Base-by-base conservation (phyloP, 106 monocot genomes). In the Chionographis japonica region DNA sequence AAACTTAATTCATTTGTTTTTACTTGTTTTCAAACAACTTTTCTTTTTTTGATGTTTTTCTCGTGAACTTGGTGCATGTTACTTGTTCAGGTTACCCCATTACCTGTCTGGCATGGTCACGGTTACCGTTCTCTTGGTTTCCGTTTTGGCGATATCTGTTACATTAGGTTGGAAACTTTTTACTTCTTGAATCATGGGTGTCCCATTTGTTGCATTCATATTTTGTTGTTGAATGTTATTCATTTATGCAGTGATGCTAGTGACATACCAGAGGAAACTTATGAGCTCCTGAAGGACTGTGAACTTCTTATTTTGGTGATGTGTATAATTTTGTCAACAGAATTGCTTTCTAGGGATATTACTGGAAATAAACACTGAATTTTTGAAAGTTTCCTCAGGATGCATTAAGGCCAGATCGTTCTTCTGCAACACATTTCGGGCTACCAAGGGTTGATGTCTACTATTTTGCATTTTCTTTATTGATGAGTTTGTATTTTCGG, bases 71-170 rank as follows among this genome's bases (percentile, higher is more conserved):
- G 67, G 20, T 60, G 6, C n/a, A 37, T 62, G 52, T 71, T 58
- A 43, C 43, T 75, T n/a, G 2, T 78, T 74, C 57, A 95, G 95
- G 78, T 97, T 40, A 92, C 68, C 73, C 92, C 97, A 69, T 83
- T 98, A 68, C 97, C 97, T 72, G 87, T 98, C 46, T 98, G 89
- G 89, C 97, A 98, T 75, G 97, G 97, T 7, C 67, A 63, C 57
- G 82, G 90, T 59, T 98, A 98, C 68, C 92, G 85, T 66, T 98
- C 97, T 52, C 90, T 98, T 69, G 97, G 97, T 63, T 98, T 90
- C 67, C 97, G 92, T 50, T 98, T 93, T 68, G 92, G 97, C 52
- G 68, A 84, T 71, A 64, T 92, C 52, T 98, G 97, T 61, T 98
- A 98, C 70, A 90, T 93, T 67, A 98, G 97, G 97, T 92, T 83